Evolutionary conservation across 2,329 filamentous ascomycete genomes (phyloP), one percentile per base, ranked within the genome.

Genomic region (Ceratocystis papillata): DNA sequence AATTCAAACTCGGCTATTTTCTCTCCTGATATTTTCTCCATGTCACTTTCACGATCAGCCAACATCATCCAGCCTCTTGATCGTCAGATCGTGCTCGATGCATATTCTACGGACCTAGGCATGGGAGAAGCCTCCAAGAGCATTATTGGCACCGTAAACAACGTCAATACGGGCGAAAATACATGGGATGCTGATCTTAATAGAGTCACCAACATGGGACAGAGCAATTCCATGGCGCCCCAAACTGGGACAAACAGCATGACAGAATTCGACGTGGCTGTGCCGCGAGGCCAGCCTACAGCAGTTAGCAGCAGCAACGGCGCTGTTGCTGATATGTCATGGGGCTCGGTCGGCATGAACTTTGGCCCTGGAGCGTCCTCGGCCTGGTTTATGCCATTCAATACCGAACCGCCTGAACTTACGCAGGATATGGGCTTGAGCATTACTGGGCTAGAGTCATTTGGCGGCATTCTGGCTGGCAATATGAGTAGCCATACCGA

Each of bases 301-400:
- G 53, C 41, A 7, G 50, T 41, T 12, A 5, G 37, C 17, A 64
- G 61, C 28, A 17, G 22, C 59, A 41, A 20, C 62, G 50, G 30
- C 53, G 57, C 17, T 7, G 46, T 33, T 20, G 30, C 28, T 17
- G 28, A 59, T 8, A 37, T 59, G 28, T n/a, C 55, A 8, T 59
- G 55, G 55, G 55, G 28, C 15, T 5, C 25, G 25, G n/a, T 28
- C 46, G 62, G 48, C 3, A 10, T 66, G n/a, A 67, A 44, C 33
- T 69, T 70, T 61, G 73, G 72, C 3, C 76, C 76, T 45, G 81
- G 84, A 68, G 77, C 80, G 1, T 81, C 78, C 63, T 87, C 86
- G 64, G 89, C 88, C 4, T 97, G 92, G 89, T 96, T 95, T 74
- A 86, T 96, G 79, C 90, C 92, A 1, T 96, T 96, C 76, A 95